Evolutionary conservation across 2,329 filamentous ascomycete genomes (phyloP).

Genomic region (Fusarium zealandicum): DNA sequence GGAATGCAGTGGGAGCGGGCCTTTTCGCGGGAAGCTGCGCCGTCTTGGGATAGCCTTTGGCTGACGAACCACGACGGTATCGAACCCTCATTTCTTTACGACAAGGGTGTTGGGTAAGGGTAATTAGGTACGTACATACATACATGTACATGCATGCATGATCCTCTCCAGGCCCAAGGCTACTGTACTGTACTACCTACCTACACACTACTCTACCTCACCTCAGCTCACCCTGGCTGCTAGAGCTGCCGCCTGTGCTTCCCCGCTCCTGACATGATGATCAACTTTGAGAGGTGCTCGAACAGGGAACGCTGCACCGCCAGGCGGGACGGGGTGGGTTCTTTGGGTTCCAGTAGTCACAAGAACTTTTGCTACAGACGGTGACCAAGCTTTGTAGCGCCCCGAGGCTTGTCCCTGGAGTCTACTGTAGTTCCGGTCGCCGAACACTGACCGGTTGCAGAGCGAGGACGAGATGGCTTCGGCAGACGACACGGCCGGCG

Average conservation of each 20-base stretch:
- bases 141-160: constrained; percentile 4
- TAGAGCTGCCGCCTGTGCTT: not conserved
- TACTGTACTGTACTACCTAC: no score
- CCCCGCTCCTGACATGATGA: constrained; percentile 35
- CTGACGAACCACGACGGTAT: constrained; percentile 23
- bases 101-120: constrained; percentile 24
- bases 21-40: constrained; percentile 14
- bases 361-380: constrained; percentile 9
- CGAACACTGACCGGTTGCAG: not conserved
- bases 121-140: no score
- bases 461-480: not conserved
- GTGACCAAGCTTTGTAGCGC: constrained; percentile 5
- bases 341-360: constrained; percentile 13
- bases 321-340: constrained; percentile 11
- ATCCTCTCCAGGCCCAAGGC: constrained; percentile 1
- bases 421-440: not conserved
- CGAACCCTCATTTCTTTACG: constrained; percentile 25
- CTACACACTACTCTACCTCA: no score
- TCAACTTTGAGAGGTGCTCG: constrained; percentile 29
- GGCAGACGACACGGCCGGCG: constrained; percentile 14
- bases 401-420: not conserved
- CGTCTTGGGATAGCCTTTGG: constrained; percentile 34
- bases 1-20: constrained; percentile 7
- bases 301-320: constrained; percentile 30
- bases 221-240: not conserved